A percentile compares a stretch with the other conserved stretches of the same genome.
These are phyloP conservation scores for Fusarium armeniacum DNA, from an alignment of 2,329 filamentous ascomycete species.

Conservation along the genomic window DNA sequence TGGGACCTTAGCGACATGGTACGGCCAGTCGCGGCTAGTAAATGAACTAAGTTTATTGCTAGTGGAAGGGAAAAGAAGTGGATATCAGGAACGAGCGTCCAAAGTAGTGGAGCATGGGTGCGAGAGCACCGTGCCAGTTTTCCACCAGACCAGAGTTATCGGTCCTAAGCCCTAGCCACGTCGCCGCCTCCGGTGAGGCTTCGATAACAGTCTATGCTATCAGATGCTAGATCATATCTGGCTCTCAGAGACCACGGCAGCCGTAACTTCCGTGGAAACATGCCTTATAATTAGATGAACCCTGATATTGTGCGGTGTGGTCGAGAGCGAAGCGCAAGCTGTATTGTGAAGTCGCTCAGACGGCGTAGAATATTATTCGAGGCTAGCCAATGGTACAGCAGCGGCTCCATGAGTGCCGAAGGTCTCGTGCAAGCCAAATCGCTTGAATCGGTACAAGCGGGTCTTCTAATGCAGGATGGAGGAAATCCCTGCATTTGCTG, in stretches of 20 bases:
- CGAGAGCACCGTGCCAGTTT: conserved; percentile 33
- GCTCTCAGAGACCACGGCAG: not conserved
- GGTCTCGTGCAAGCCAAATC: conserved; percentile 51
- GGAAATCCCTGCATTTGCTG: conserved; percentile 46
- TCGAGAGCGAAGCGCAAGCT: not conserved
- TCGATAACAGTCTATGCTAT: conserved; percentile 29
- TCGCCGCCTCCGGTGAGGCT: conserved; percentile 40
- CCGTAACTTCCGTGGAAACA: conserved; percentile 1
- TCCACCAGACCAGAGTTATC: conserved; percentile 38
- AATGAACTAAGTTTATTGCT: conserved; percentile 35
- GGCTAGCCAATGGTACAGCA: conserved; percentile 21
- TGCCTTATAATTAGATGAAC: not conserved
- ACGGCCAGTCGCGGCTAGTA: conserved; percentile 50
- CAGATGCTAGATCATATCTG: not conserved
- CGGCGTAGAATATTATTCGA: conserved; percentile 11
- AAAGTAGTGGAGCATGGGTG: conserved; percentile 34
- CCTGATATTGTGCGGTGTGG: conserved; percentile 14
- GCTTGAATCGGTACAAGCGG: conserved; percentile 48
- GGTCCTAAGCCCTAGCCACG: conserved; percentile 40
- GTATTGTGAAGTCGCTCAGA: conserved; percentile 3
- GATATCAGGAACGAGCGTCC: conserved; percentile 38
- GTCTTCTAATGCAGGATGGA: conserved; percentile 38
- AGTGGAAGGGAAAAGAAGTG: conserved; percentile 41
- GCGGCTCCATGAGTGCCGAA: conserved; percentile 44
- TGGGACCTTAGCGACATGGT: conserved; percentile 31